Evolutionary conservation across 1,284 basidiomycete species (phyloP).

Genomic region (Apiotrichum sp.): DNA sequence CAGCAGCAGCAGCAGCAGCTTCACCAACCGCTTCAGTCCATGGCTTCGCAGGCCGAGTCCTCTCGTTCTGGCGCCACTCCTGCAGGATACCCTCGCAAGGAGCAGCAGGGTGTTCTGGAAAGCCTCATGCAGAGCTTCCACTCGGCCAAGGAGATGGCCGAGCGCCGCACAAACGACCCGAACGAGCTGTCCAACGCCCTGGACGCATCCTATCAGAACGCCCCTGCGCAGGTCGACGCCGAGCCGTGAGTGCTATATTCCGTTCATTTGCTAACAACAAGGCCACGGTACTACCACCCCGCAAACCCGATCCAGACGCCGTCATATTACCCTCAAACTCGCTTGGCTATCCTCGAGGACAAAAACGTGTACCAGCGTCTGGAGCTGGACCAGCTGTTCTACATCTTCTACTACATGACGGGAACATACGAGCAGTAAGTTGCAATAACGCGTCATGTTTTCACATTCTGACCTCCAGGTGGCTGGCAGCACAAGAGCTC

Average conservation of each 20-base stretch:
- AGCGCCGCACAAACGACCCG: conserved; percentile 73
- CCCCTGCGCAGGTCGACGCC: conserved; percentile 88
- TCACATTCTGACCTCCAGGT: conserved; percentile 52
- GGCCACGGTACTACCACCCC: conserved; percentile 94
- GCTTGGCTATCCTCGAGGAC: conserved; percentile 73
- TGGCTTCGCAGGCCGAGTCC: conserved; percentile 31
- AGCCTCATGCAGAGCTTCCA: conserved; percentile 95
- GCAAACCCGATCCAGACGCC: conserved; percentile 87
- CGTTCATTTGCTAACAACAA: conserved; percentile 33
- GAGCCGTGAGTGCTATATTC: conserved; percentile 63
- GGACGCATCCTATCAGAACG: conserved; percentile 78
- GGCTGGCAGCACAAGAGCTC: conserved; percentile 91
- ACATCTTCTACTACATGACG: conserved; percentile 97
- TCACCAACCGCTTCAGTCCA: no score
- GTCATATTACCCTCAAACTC: conserved; percentile 90
- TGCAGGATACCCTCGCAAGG: conserved; percentile 35
- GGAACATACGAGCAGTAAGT: conserved; percentile 93
- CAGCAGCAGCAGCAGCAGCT: no score
- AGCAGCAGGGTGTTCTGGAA: conserved; percentile 59
- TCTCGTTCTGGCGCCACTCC: conserved; percentile 51
- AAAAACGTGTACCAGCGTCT: conserved; percentile 83
- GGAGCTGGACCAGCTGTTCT: conserved; percentile 96
- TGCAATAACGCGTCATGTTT: background rate
- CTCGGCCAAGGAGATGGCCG: conserved; percentile 61
- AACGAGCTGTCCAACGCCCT: conserved; percentile 88